These are phyloP conservation scores for Trifolium repens DNA, from an alignment of 306 rosid species.

Conservation along the genomic window DNA sequence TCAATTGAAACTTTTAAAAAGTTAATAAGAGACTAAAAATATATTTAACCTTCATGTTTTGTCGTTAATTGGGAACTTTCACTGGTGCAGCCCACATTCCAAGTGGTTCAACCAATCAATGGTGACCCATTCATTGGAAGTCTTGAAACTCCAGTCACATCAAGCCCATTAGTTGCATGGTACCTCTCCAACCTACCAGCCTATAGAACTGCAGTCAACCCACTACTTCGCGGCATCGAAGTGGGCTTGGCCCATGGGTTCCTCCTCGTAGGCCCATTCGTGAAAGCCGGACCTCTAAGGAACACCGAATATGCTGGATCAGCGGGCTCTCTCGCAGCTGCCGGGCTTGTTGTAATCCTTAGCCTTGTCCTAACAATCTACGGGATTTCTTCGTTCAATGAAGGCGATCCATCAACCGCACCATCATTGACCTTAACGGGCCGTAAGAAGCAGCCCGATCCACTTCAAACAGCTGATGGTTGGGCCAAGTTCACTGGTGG, in stretches of 20 bases:
- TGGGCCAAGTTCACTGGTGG: slow-evolving; percentile 98
- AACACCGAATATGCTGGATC: slow-evolving; percentile 67
- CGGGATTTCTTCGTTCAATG: slow-evolving; percentile 83
- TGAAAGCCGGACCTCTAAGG: slow-evolving; percentile 87
- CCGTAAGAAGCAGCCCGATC: slow-evolving; percentile 87
- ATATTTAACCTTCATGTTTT: background rate
- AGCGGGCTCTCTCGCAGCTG: slow-evolving; percentile 91
- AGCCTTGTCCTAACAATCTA: slow-evolving; percentile 79
- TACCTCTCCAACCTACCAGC: slow-evolving; percentile 96
- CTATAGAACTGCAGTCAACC: slow-evolving; percentile 90
- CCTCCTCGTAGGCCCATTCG: slow-evolving; percentile 90
- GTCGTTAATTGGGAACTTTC: background rate
- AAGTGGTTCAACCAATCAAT: slow-evolving; percentile 92
- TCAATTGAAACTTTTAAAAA: too few relatives aligned
- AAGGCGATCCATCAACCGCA: slow-evolving; percentile 89
- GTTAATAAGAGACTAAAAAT: too few relatives aligned
- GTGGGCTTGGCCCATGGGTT: slow-evolving; percentile 93
- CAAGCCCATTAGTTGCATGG: slow-evolving; percentile 96
- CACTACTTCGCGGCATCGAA: slow-evolving; percentile 84
- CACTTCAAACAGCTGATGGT: slow-evolving; percentile 88
- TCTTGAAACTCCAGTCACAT: slow-evolving; percentile 92
- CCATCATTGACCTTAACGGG: slow-evolving; percentile 85
- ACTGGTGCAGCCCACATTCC: slow-evolving; percentile 70
- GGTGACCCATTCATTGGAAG: slow-evolving; percentile 99
- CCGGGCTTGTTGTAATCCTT: slow-evolving; percentile 81